Conservation (phyloP, 768 basidiomycete species). For the Hygrocybe coccinea region DNA sequence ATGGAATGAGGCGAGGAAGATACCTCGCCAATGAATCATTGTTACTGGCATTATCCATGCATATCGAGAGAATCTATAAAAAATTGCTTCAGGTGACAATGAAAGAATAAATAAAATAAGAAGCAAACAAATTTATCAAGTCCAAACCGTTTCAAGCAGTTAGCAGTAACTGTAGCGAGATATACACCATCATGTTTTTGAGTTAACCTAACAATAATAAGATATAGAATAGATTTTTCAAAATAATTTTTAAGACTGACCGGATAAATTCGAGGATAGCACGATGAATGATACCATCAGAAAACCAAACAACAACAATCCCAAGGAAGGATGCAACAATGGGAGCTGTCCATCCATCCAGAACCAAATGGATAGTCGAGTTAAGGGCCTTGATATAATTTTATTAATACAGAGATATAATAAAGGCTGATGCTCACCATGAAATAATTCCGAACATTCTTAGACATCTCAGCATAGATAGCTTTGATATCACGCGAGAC, state of each 20-base stretch:
- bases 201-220: conserved; percentile 19
- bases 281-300: conserved; percentile 23
- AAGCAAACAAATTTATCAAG: conserved; percentile 22
- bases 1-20: conserved; percentile 17
- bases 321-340: conserved; percentile 27
- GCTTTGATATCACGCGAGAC: conserved; percentile 18
- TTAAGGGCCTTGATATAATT: conserved; percentile 6
- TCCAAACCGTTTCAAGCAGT: conserved; percentile 25
- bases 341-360: conserved; percentile 35
- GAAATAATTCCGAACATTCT: conserved; percentile 2
- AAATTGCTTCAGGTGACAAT: background rate
- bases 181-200: conserved; percentile 26
- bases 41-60: conserved; percentile 33
- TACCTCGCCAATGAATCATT: conserved; percentile 22
- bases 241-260: conserved; percentile 9
- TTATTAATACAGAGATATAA: background rate
- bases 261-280: conserved; percentile 32
- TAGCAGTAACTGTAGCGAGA: conserved; percentile 21
- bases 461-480: conserved; percentile 13
- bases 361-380: conserved; percentile 25
- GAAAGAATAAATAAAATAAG: conserved; percentile 1
- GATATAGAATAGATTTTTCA: too few relatives aligned
- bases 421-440: background rate
- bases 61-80: conserved; percentile 23
- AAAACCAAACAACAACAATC: conserved; percentile 28